Percentiles rank a stretch among this genome's conserved stretches.
Evolutionary conservation across 352 stramenopile genomes (phyloP).

Genomic region (Globisporangium spinosum): DNA sequence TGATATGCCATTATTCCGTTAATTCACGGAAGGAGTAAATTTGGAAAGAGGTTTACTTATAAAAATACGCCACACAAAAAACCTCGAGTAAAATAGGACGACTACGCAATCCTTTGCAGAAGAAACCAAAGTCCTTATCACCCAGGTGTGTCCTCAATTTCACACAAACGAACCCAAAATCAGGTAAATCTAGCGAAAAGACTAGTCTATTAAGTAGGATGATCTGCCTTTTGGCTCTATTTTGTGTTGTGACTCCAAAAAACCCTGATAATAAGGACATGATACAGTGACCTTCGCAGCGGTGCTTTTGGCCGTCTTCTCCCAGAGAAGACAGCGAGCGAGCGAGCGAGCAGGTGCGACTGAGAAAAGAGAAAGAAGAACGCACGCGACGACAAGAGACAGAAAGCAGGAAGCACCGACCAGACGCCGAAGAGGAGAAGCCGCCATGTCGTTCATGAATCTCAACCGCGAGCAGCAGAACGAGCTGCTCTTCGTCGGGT

Average conservation of each 20-base stretch:
- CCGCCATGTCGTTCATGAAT: constrained; percentile 71
- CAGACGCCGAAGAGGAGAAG: constrained; percentile 5
- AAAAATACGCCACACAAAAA: not conserved
- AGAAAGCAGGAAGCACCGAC: not conserved
- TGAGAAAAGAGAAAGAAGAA: not conserved
- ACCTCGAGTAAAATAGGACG: not conserved
- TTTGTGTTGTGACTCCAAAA: not conserved
- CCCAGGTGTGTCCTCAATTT: not conserved
- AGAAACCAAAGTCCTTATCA: not conserved
- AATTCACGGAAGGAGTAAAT: too few relatives aligned
- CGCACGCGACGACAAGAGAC: not conserved
- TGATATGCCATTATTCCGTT: too few relatives aligned
- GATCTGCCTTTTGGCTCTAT: not conserved
- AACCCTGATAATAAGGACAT: not conserved
- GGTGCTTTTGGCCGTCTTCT: not conserved
- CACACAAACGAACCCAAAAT: not conserved
- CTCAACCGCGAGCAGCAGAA: constrained; percentile 87
- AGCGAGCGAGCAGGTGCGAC: not conserved
- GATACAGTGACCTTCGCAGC: not conserved
- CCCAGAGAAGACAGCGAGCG: not conserved
- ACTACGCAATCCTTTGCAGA: not conserved
- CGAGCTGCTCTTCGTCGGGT: constrained; percentile 93
- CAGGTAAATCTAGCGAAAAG: not conserved
- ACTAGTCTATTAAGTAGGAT: not conserved
- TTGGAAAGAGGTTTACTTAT: too few relatives aligned